These are phyloP conservation scores for Picea mariana DNA, from an alignment of 83 land plant species.

Conservation along the genomic window DNA sequence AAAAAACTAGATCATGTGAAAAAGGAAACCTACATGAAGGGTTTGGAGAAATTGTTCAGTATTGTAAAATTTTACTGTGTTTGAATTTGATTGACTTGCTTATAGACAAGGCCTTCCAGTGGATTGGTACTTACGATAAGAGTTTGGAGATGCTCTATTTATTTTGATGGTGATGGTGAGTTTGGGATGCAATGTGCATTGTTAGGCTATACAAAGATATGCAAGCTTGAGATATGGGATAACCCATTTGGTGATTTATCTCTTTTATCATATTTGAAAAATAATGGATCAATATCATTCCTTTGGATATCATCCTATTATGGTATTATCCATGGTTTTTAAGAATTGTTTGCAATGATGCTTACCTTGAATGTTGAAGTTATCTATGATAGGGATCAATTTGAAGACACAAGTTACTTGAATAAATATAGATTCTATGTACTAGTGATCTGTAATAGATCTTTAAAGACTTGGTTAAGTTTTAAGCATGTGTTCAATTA, in stretches of 20 bases:
- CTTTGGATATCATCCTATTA: conserved; percentile 77
- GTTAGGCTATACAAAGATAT: conserved; percentile 53
- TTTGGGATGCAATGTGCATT: conserved; percentile 56
- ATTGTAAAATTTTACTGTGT: too few relatives aligned
- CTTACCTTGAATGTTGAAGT: conserved; percentile 57
- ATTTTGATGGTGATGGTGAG: conserved; percentile 60
- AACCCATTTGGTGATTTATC: conserved; percentile 48
- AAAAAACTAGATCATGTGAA: too few relatives aligned
- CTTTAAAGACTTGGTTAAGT: too few relatives aligned
- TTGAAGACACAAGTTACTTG: too few relatives aligned
- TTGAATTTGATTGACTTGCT: conserved; percentile 45
- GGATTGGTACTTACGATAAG: conserved; percentile 67
- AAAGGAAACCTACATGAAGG: too few relatives aligned
- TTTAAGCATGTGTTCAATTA: too few relatives aligned
- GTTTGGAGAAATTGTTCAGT: too few relatives aligned
- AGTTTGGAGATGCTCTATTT: conserved; percentile 53
- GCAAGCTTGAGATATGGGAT: conserved; percentile 69
- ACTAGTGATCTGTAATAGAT: too few relatives aligned
- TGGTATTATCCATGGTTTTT: conserved; percentile 42
- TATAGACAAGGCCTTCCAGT: conserved; percentile 61
- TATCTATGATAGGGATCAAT: conserved; percentile 37
- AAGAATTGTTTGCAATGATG: conserved; percentile 40
- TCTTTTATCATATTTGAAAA: conserved; percentile 31
- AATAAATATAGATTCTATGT: too few relatives aligned
- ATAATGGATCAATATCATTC: conserved; percentile 73